A percentile compares a stretch with the other conserved stretches of the same genome.
phyloP scores from a whole-genome alignment of 2,329 filamentous ascomycete genomes.

The Beauveria sp. region DNA sequence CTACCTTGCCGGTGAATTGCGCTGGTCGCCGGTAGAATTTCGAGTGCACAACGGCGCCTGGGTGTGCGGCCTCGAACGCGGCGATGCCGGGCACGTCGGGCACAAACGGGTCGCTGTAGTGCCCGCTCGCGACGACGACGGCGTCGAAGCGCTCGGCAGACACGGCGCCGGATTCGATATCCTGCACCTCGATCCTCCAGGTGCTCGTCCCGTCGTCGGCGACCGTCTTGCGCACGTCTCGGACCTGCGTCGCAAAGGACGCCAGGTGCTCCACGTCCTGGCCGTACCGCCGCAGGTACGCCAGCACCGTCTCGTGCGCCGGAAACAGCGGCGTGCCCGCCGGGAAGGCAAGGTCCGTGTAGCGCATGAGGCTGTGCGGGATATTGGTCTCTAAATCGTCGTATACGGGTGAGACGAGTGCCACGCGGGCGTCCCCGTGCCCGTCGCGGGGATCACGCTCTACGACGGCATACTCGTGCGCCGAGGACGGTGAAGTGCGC shows the following conservation, averaged over 20 bases:
- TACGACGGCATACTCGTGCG: constrained; percentile 35
- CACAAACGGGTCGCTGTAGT: constrained; percentile 53
- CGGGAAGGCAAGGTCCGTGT: constrained; percentile 54
- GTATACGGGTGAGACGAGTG: constrained; percentile 66
- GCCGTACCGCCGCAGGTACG: constrained; percentile 60
- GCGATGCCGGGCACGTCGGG: constrained; percentile 49
- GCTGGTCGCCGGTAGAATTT: constrained; percentile 55
- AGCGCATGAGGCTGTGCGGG: constrained; percentile 63
- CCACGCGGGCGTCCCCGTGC: not conserved
- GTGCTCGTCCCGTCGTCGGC: constrained; percentile 23
- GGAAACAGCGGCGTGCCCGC: constrained; percentile 58
- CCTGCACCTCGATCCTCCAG: constrained; percentile 38
- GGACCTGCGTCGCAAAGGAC: constrained; percentile 54
- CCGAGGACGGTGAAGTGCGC: constrained; percentile 22
- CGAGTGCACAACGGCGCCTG: constrained; percentile 50
- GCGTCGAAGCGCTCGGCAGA: constrained; percentile 45
- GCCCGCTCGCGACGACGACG: constrained; percentile 54
- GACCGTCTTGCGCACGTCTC: constrained; percentile 29
- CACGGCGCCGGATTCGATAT: constrained; percentile 21
- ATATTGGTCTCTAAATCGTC: constrained; percentile 69
- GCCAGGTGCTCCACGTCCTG: constrained; percentile 51
- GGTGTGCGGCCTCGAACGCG: constrained; percentile 42
- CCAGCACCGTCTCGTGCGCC: constrained; percentile 51
- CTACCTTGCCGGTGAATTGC: constrained; percentile 26
- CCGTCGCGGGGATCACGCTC: constrained; percentile 21